A percentile compares a stretch with the other conserved stretches of the same genome.
Conservation (phyloP, 768 basidiomycete genomes). For the Trichaptum fuscoviolaceum region DNA sequence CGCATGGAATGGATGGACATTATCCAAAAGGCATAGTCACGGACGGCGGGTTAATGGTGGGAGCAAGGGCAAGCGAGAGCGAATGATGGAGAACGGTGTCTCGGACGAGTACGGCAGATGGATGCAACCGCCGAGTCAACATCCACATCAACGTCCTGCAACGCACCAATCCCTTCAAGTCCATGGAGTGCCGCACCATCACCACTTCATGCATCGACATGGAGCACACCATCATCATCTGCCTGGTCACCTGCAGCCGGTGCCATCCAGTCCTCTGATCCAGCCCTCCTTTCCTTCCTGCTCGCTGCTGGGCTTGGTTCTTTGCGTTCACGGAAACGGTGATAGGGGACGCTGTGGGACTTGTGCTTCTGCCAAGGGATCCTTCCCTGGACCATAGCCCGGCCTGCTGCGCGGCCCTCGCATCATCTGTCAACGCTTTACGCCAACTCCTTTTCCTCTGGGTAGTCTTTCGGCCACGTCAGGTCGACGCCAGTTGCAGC, state of each 20-base stretch:
- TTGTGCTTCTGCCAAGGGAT: neutral
- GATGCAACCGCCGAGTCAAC: constrained; percentile 13
- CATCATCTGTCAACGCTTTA: constrained; percentile 2
- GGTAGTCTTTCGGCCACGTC: too few species aligned
- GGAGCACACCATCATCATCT: constrained; percentile 28
- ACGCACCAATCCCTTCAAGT: constrained; percentile 13
- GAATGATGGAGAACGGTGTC: constrained; percentile 6
- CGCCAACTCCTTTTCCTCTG: too few species aligned
- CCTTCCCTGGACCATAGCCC: neutral
- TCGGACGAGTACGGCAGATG: constrained; percentile 4
- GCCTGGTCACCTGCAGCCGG: too few species aligned
- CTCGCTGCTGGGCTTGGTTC: neutral
- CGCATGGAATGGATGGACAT: constrained; percentile 5
- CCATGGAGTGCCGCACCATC: constrained; percentile 22
- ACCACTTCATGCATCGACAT: constrained; percentile 21
- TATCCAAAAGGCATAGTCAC: constrained; percentile 15
- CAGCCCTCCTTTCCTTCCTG: neutral
- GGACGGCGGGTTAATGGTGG: constrained; percentile 6
- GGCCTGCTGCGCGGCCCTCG: constrained; percentile 4
- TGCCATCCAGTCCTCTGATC: neutral
- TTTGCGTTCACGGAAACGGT: neutral
- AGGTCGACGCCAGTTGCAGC: too few species aligned
- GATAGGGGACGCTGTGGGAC: neutral
- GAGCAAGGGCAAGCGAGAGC: constrained; percentile 14
- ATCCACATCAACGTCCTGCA: constrained; percentile 16